Base-by-base conservation (phyloP, 108 stramenopile genomes). In the Conticribra weissflogii region DNA sequence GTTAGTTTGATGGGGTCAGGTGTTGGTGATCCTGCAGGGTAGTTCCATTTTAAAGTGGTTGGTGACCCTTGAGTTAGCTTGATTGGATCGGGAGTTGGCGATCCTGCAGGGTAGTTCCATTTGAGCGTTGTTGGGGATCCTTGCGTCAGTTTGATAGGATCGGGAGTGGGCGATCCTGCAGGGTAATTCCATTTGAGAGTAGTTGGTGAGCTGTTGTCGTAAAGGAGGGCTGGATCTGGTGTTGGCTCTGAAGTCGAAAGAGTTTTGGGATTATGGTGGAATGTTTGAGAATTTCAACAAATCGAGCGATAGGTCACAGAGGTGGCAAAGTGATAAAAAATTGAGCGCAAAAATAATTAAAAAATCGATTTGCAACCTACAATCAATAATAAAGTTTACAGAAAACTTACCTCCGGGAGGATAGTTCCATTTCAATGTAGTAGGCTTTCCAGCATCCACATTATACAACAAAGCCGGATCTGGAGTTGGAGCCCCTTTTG, bases 1-100 rank as follows among this genome's bases (percentile, higher is more conserved):
- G n/a, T n/a, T n/a, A 44, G 22, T 45, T n/a, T 21, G n/a, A 66
- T 72, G 14, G 71, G 70, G 0, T 71, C 70, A 2, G 76, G 77
- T 15, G 63, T 73, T 0, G 77, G 77, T 21, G 47, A 49, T 19
- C 25, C 29, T 5, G 3, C 1, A 19, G 69, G 50, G 24, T 19
- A 61, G 8, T 27, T 58, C 72, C 65, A 74, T 19, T 67, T 66
- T 16, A 74, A 52, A 19, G 54, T 71, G 7, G 71, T 62, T 19
- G 21, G 50, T 4, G 4, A 12, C 4, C 19, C 50, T 28, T 27
- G 24, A 8, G 30, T 57, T 18, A 57, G 33, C 17, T 19, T 24
- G 3, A 46, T 44, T 27, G 73, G 73, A 48, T 57, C 49, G 9
- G 66, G 72, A 8, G 64, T 74, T 17, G 65, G 66, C 23, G 19